Evolutionary conservation across 768 basidiomycete genomes (phyloP).

Genomic region (Termitomyces sp.): DNA sequence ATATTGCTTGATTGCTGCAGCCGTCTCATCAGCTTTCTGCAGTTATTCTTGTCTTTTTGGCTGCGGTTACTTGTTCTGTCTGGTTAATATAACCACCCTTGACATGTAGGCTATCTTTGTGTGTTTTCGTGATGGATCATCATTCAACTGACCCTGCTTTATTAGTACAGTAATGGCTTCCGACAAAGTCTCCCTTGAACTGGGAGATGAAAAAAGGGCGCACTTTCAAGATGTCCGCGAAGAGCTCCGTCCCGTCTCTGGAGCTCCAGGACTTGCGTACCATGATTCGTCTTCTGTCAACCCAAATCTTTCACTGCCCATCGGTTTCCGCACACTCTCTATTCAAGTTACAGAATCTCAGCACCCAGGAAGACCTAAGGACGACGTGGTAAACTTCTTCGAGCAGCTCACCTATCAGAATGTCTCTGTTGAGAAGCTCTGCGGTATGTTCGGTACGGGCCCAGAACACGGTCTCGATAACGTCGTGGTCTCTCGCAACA

Average conservation of each 20-base stretch:
- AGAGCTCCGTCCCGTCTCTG: not conserved
- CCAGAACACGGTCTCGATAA: slow-evolving; percentile 13
- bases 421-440: slow-evolving; percentile 10
- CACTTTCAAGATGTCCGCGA: not conserved
- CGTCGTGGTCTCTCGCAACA: slow-evolving; percentile 8
- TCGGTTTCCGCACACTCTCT: slow-evolving; percentile 17
- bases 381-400: slow-evolving; percentile 15
- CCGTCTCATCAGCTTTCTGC: not conserved
- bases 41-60: not conserved
- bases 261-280: slow-evolving; percentile 1
- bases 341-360: slow-evolving; percentile 16
- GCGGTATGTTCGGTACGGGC: slow-evolving; percentile 8
- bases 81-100: not conserved
- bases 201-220: not conserved
- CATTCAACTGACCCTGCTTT: not conserved
- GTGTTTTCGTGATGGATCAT: not conserved
- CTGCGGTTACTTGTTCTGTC: not conserved
- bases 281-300: not conserved
- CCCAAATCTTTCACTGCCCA: slow-evolving; percentile 11
- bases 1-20: not conserved
- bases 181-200: not conserved
- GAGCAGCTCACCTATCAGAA: slow-evolving; percentile 12
- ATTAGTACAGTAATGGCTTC: not conserved
- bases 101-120: not conserved
- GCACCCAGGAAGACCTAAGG: not conserved